Base-by-base conservation (phyloP, 1,284 basidiomycete genomes). In the Microbotryomycetes sp. region DNA sequence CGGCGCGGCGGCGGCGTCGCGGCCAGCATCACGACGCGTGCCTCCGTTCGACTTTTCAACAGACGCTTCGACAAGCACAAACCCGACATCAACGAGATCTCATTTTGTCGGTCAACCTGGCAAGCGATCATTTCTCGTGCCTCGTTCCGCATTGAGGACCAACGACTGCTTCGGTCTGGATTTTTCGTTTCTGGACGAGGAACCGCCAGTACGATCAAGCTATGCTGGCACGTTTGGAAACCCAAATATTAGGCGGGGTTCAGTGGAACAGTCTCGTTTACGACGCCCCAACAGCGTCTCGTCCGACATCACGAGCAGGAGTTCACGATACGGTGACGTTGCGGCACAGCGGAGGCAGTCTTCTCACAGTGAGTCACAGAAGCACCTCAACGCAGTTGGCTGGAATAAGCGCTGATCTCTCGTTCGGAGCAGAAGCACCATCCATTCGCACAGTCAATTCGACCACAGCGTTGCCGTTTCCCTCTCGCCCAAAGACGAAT, bases 121-220 rank as follows among this genome's bases (percentile, higher is more conserved):
- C 36, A 9, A 19, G 19, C 9, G 36, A 42, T 19, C 36, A 19
- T 42, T 42, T 19, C 36, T 42, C 36, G 36, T 42, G 36, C 36
- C 36, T 12, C 36, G 36, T 12, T 42, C 36, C 9, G 36, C 36
- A 42, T 42, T 42, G 36, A 9, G 36, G 9, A 42, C 36, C 9
- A 19, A 42, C 36, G 36, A 42, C 36, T 42, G 36, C 36, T 42
- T 42, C 36, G 36, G 36, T 42, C 36, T 42, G 12, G 36, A 42
- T 19, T 42, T 42, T 42, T 42, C 36, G 36, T 42, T 68, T 29
- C 54, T 68, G 49, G 59, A 65, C 6, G 63, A 68, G 1, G 64
- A 63, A 23, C 63, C 63, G 0, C 63, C 64, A 9, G 16, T 63
- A 16, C 32, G 49, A 16, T n/a, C 50, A 23, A 54, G 22, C 15